A percentile compares a stretch with the other conserved stretches of the same genome.
Evolutionary conservation across 306 rosid species (phyloP).

Genomic region (Oxytropis ochrocephala): DNA sequence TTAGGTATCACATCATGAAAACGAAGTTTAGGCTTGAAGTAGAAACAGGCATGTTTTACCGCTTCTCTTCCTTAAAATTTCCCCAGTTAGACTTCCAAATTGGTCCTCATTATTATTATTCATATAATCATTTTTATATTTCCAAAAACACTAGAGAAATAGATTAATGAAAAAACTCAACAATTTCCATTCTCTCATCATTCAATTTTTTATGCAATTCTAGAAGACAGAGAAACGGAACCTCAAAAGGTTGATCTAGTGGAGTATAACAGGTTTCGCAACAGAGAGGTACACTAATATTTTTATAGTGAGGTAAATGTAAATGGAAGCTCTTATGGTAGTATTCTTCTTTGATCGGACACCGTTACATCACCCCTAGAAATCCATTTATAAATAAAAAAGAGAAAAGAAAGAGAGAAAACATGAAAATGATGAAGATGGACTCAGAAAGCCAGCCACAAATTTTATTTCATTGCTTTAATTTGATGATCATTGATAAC

Average conservation of each 20-base stretch:
- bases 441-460: slow-evolving; percentile 55
- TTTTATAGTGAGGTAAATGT: too few relatives aligned
- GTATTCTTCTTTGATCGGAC: too few relatives aligned
- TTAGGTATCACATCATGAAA: slow-evolving; percentile 21
- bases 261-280: neutral
- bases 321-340: too few relatives aligned
- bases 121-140: neutral
- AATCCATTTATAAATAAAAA: too few relatives aligned
- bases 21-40: slow-evolving; percentile 32
- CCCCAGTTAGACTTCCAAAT: neutral
- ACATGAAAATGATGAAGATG: slow-evolving; percentile 8
- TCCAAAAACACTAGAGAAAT: neutral
- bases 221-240: too few relatives aligned
- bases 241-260: too few relatives aligned
- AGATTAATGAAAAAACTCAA: neutral
- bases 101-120: neutral
- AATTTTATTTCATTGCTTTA: slow-evolving; percentile 31
- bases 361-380: too few relatives aligned
- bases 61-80: neutral
- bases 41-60: slow-evolving; percentile 14
- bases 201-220: neutral
- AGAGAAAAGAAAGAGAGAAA: neutral
- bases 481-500: slow-evolving; percentile 24
- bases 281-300: too few relatives aligned
- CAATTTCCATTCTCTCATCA: neutral